These are phyloP conservation scores for Penicillium psychrosexuale DNA, from an alignment of 2,329 filamentous ascomycete genomes.

Conservation along the genomic window DNA sequence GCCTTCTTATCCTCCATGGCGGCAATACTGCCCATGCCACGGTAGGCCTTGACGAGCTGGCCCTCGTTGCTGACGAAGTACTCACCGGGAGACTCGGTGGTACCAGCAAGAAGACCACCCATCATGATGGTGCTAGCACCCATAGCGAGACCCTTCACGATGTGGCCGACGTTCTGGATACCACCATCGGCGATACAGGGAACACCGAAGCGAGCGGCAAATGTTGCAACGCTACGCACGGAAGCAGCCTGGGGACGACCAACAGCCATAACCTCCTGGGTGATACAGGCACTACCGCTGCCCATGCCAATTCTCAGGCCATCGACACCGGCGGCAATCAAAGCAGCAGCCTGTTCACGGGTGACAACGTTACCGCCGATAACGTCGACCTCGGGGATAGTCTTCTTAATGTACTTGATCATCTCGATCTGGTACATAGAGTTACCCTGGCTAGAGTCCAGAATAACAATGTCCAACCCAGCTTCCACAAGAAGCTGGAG, in stretches of 20 bases:
- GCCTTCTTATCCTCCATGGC: constrained; percentile 99
- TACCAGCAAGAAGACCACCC: constrained; percentile 95
- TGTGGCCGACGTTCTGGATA: constrained; percentile 97
- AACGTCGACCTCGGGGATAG: constrained; percentile 82
- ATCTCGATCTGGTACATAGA: constrained; percentile 98
- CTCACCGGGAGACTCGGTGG: constrained; percentile 93
- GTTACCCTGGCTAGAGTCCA: constrained; percentile 97
- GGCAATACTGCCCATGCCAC: constrained; percentile 97
- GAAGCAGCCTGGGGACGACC: constrained; percentile 92
- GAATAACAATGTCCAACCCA: constrained; percentile 88
- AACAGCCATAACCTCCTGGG: constrained; percentile 99
- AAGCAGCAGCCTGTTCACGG: constrained; percentile 84
- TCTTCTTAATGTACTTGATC: constrained; percentile 92
- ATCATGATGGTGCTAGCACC: constrained; percentile 98
- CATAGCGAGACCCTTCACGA: constrained; percentile 94
- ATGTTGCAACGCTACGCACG: constrained; percentile 83
- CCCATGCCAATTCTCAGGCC: constrained; percentile 99
- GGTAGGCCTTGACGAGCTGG: constrained; percentile 98
- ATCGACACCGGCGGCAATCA: constrained; percentile 93
- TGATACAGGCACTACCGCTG: constrained; percentile 96
- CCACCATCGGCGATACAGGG: constrained; percentile 97
- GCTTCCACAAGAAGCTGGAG: constrained; percentile 87
- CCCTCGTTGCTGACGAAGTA: constrained; percentile 96
- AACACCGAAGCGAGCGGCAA: constrained; percentile 89
- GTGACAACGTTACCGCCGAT: constrained; percentile 99